Conservation (phyloP, 2,329 filamentous ascomycete genomes). For the Xylariaceae sp. region DNA sequence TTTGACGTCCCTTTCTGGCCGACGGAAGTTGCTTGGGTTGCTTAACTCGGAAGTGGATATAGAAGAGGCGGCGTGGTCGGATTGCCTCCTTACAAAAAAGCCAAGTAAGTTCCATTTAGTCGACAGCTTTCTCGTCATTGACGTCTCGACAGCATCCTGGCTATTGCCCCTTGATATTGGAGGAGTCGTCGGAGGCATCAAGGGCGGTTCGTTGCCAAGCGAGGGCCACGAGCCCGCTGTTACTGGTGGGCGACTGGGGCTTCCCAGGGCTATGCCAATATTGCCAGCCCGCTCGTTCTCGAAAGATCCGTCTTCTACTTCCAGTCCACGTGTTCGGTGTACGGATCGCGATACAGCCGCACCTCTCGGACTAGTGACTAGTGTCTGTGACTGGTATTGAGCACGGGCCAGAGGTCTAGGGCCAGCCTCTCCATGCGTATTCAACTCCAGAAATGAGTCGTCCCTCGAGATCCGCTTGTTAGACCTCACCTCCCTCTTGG, state of each 20-base stretch:
- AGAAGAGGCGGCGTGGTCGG: conserved; percentile 22
- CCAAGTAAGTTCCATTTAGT: conserved; percentile 58
- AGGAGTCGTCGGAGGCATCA: conserved; percentile 14
- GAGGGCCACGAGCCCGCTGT: conserved; percentile 21
- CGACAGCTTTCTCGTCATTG: conserved; percentile 41
- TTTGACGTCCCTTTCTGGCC: conserved; percentile 8
- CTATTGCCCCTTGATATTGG: conserved; percentile 21
- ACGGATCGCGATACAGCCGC: conserved; percentile 26
- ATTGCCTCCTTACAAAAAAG: conserved; percentile 43
- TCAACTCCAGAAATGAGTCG: conserved; percentile 34
- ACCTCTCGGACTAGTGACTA: conserved; percentile 36
- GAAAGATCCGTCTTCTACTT: conserved; percentile 40
- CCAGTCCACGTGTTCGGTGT: conserved; percentile 32
- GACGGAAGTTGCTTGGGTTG: conserved; percentile 18
- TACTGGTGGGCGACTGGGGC: conserved; percentile 47
- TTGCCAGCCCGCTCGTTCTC: conserved; percentile 36
- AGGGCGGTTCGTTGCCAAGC: conserved; percentile 13
- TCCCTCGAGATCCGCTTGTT: conserved; percentile 43
- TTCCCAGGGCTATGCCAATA: conserved; percentile 72
- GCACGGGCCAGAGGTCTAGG: conserved; percentile 37
- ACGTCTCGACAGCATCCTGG: conserved; percentile 19
- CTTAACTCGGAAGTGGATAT: conserved; percentile 17
- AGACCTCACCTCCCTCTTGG: conserved; percentile 26
- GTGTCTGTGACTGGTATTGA: conserved; percentile 38
- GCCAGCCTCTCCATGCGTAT: conserved; percentile 29